Conservation (phyloP, 257 asterid species). For the Solanum paucissectum region DNA sequence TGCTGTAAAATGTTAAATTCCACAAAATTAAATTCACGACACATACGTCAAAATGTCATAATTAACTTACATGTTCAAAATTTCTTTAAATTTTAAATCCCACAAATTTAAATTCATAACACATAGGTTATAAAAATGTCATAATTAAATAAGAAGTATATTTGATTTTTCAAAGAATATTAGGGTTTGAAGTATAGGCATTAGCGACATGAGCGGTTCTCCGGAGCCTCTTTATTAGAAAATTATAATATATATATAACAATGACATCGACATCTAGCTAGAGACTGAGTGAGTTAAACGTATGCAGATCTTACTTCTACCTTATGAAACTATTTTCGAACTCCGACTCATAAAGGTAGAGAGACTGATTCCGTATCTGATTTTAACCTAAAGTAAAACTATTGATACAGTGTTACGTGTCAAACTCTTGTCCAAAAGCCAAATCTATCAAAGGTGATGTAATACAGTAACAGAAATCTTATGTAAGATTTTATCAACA, state of each 20-base stretch:
- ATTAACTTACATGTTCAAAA: background rate
- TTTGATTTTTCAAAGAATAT: background rate
- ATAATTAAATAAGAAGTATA: background rate
- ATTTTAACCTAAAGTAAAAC: background rate
- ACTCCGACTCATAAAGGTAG: background rate
- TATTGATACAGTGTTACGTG: background rate
- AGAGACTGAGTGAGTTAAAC: background rate
- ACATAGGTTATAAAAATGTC: background rate
- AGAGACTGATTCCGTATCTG: no score
- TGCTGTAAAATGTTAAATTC: background rate
- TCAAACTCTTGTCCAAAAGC: background rate
- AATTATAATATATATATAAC: background rate
- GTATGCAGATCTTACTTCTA: accelerated
- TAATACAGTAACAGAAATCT: background rate
- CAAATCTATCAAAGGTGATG: background rate
- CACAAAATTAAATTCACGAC: background rate
- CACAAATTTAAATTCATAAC: background rate
- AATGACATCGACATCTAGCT: background rate
- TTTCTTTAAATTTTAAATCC: background rate
- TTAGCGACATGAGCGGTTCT: background rate
- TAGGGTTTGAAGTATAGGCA: background rate
- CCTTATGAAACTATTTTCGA: no score
- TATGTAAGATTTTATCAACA: background rate
- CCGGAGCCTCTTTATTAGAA: background rate
- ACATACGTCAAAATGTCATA: background rate